Conservation (phyloP, 306 rosid genomes). For the Gastrolobium bilobum region DNA sequence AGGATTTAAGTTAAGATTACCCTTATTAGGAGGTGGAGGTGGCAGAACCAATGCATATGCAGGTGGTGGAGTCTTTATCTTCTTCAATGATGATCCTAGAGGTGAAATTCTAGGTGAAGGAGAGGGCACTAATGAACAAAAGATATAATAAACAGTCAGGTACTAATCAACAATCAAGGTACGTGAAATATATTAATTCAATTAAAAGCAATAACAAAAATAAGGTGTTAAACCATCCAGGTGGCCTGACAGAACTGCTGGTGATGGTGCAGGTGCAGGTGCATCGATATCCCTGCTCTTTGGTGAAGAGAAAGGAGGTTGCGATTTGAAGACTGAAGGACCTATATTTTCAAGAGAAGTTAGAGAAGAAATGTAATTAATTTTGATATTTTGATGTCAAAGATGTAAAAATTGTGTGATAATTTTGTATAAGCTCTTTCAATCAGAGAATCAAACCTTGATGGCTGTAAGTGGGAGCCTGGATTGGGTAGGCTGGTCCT, state of each 20-base stretch:
- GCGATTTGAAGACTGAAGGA: conserved; percentile 63
- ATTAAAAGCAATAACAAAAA: conserved; percentile 26
- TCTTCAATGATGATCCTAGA: conserved; percentile 63
- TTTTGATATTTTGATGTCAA: conserved; percentile 38
- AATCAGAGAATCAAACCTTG: conserved; percentile 64
- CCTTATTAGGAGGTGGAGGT: conserved; percentile 93
- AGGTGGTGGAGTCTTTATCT: conserved; percentile 69
- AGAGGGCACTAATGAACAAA: conserved; percentile 64
- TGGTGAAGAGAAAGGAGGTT: conserved; percentile 64
- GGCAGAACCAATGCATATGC: conserved; percentile 72
- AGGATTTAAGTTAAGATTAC: conserved; percentile 53
- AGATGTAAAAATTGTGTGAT: conserved; percentile 9
- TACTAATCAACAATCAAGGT: conserved; percentile 34
- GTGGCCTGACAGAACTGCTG: conserved; percentile 55
- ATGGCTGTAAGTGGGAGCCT: conserved; percentile 58
- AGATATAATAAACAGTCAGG: conserved; percentile 42
- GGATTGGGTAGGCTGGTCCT: conserved; percentile 53
- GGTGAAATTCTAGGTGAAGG: conserved; percentile 75
- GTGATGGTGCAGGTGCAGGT: conserved; percentile 70
- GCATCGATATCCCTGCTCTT: conserved; percentile 51
- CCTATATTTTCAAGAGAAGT: conserved; percentile 49
- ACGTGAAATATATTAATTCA: conserved; percentile 30
- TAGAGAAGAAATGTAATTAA: conserved; percentile 20
- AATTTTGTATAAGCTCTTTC: conserved; percentile 18
- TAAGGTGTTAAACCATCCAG: conserved; percentile 58